Base-by-base conservation (phyloP, 2,329 filamentous ascomycete genomes). In the Penicillium glabrum region DNA sequence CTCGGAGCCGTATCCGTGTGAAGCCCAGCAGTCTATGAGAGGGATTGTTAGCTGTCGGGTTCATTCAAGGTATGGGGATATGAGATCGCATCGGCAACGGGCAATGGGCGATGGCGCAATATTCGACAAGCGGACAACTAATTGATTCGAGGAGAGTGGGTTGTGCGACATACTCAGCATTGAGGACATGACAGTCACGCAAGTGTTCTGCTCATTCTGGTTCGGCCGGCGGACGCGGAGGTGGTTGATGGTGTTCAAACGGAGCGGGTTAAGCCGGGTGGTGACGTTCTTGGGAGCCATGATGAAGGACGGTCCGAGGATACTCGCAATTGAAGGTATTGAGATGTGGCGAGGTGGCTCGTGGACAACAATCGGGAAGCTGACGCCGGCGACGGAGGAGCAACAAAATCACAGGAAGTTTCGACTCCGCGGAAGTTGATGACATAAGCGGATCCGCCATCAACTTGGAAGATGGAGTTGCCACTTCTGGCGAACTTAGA, bases 161-260 rank as follows among this genome's bases (percentile, higher is more conserved):
- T 26, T 11, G n/a, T 29, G 11, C 2, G 29, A 72, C 80, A 51
- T 82, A 89, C 86, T 86, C 67, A 89, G 73, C 66, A 89, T 84
- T 51, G 84, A 83, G 50, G 81, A 82, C 88, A 90, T 89, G 45
- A 87, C 78, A 16, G 82, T 81, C 49, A 88, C 71, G 68, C 88
- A 90, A 53, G 87, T 84, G 70, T 88, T 89, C 60, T 77, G 75
- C 67, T 86, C 81, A 61, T 83, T 76, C 54, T 83, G 79, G 67
- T 89, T 86, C 49, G 87, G 86, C 64, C 83, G 80, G 63, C 84
- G 82, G 49, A 90, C 82, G 66, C 85, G 84, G 56, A 90, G 81
- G 69, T 87, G 72, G 53, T 72, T 67, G 59, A 80, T 76, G 56
- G 77, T 77, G 68, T 80, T 77, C 46, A 80, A 69, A 59, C 76